These are phyloP conservation scores for Clohesyomyces aquaticus DNA, from an alignment of 495 filamentous ascomycete genomes.

Conservation along the genomic window DNA sequence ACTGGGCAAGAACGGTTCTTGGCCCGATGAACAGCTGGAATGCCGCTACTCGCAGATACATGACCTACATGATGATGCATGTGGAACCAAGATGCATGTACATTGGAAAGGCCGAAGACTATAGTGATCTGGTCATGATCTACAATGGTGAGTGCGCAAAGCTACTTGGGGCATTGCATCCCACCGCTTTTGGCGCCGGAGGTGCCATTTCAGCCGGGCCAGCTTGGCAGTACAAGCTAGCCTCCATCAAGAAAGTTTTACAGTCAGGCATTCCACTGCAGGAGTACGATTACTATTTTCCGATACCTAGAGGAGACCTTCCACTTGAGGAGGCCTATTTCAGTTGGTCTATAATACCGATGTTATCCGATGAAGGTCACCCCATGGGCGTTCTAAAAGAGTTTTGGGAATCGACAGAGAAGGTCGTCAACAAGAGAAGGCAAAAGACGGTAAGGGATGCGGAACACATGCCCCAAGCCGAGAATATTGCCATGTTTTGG, in stretches of 20 bases:
- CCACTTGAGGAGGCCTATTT: conserved; percentile 24
- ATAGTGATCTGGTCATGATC: conserved; percentile 14
- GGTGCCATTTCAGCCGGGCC: conserved; percentile 8
- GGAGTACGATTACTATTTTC: conserved; percentile 15
- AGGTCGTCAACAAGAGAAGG: conserved; percentile 16
- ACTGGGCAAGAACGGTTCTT: conserved; percentile 24
- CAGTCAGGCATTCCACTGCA: neutral
- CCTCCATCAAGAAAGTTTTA: conserved; percentile 9
- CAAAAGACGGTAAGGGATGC: conserved; percentile 4
- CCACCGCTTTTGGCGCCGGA: conserved; percentile 4
- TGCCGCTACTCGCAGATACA: conserved; percentile 2
- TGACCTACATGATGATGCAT: conserved; percentile 19
- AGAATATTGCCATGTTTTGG: conserved; percentile 25
- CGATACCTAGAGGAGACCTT: conserved; percentile 17
- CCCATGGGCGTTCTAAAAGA: conserved; percentile 17
- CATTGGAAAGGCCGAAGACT: too few relatives aligned
- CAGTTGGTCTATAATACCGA: conserved; percentile 21
- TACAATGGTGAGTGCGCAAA: conserved; percentile 20
- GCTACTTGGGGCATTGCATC: conserved; percentile 17
- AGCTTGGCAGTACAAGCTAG: conserved; percentile 8
- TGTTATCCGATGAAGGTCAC: conserved; percentile 14
- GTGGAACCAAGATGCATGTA: conserved; percentile 13
- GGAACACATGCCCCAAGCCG: conserved; percentile 14
- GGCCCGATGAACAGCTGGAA: conserved; percentile 25
- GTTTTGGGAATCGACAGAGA: conserved; percentile 7